These are phyloP conservation scores for Suillus cothurnatus DNA, from an alignment of 768 basidiomycete species.

Conservation along the genomic window DNA sequence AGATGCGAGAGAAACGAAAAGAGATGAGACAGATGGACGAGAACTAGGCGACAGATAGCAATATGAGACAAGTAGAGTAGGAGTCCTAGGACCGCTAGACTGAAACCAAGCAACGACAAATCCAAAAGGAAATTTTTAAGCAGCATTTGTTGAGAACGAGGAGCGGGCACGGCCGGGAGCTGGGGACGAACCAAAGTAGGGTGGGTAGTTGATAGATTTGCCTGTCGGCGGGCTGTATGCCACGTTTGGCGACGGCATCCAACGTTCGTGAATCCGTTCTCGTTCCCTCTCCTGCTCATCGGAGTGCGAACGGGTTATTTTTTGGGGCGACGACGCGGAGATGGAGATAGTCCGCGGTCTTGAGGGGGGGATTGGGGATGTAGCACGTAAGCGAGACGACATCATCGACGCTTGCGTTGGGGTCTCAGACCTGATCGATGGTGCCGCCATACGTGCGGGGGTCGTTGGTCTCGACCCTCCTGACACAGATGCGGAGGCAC, in stretches of 20 bases:
- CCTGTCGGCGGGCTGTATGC: slow-evolving; percentile 41
- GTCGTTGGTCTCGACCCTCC: slow-evolving; percentile 37
- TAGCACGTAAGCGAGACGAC: slow-evolving; percentile 30
- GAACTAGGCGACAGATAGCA: slow-evolving; percentile 34
- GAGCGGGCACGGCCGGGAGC: slow-evolving; percentile 27
- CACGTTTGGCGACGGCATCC: slow-evolving; percentile 54
- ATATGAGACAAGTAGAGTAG: slow-evolving; percentile 38
- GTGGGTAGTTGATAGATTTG: slow-evolving; percentile 28
- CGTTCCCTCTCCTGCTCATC: slow-evolving; percentile 57
- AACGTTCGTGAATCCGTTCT: slow-evolving; percentile 61
- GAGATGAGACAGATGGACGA: slow-evolving; percentile 19
- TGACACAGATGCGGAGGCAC: slow-evolving; percentile 51
- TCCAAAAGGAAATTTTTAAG: slow-evolving; percentile 25
- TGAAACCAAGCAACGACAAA: slow-evolving; percentile 26
- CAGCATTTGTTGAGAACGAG: slow-evolving; percentile 37
- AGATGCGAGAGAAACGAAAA: slow-evolving; percentile 13
- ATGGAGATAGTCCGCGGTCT: slow-evolving; percentile 54
- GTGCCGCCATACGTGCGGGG: slow-evolving; percentile 32
- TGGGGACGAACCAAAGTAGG: slow-evolving; percentile 22
- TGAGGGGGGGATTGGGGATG: slow-evolving; percentile 37
- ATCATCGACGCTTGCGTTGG: slow-evolving; percentile 26
- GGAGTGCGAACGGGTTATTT: slow-evolving; percentile 61
- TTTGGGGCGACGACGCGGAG: slow-evolving; percentile 50
- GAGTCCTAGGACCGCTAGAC: slow-evolving; percentile 29
- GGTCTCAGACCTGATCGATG: slow-evolving; percentile 24